phyloP scores from a whole-genome alignment of 345 rosid species.

The Conringia planisiliqua region DNA sequence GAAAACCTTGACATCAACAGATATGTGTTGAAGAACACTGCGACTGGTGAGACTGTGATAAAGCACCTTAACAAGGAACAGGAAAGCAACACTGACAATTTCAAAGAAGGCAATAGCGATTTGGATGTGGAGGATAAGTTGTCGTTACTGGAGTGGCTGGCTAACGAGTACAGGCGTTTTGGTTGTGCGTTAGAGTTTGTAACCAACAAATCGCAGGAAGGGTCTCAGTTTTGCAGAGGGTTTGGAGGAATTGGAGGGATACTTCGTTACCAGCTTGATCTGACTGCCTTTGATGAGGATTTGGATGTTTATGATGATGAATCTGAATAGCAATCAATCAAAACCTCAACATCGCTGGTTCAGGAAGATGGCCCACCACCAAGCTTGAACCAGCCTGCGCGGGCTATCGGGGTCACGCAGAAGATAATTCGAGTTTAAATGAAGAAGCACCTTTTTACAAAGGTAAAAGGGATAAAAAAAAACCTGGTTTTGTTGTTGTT shows the following conservation, averaged over 20 bases:
- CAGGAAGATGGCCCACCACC: not conserved
- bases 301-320: constrained; percentile 20
- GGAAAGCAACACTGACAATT: constrained; percentile 2
- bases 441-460: constrained; percentile 3
- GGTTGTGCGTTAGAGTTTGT: not conserved
- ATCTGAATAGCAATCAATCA: constrained; percentile 28
- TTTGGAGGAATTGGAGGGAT: constrained; percentile 5
- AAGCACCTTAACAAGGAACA: constrained; percentile 2
- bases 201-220: constrained; percentile 6
- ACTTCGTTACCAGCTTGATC: constrained; percentile 9
- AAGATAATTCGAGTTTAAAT: not conserved
- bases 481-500: not conserved
- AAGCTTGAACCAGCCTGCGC: constrained; percentile 27
- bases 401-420: constrained; percentile 12
- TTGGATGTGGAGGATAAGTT: constrained; percentile 8
- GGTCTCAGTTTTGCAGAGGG: constrained; percentile 14
- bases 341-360: constrained; percentile 17
- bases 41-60: not conserved
- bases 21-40: not conserved
- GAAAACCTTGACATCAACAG: constrained; percentile 10
- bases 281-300: constrained; percentile 22
- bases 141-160: constrained; percentile 8
- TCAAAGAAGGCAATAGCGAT: not conserved
- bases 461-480: not conserved
- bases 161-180: not conserved